phyloP scores from a whole-genome alignment of 306 rosid genomes.

The Psophocarpus tetragonolobus region DNA sequence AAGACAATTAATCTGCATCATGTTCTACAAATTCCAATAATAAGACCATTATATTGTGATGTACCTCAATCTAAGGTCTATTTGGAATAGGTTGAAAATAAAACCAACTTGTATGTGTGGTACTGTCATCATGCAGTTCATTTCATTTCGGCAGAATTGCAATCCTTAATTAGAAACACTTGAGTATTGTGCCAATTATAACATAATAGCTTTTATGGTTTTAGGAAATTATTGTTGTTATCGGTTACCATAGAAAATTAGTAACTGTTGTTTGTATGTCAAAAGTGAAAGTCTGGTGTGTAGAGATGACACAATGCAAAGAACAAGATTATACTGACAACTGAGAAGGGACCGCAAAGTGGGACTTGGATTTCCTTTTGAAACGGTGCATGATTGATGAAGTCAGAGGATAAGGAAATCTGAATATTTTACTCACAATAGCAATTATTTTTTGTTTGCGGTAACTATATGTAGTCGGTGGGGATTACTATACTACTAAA shows the following conservation, averaged over 20 bases:
- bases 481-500: too few relatives aligned
- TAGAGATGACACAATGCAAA: not conserved
- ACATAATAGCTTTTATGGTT: not conserved
- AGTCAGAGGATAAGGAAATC: not conserved
- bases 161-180: not conserved
- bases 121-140: not conserved
- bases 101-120: not conserved
- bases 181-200: not conserved
- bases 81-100: conserved; percentile 5
- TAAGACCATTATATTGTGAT: not conserved
- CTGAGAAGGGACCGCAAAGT: not conserved
- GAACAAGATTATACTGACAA: not conserved
- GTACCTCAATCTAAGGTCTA: not conserved
- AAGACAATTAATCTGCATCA: not conserved
- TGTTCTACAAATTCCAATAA: not conserved
- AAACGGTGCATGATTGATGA: not conserved
- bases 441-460: not conserved
- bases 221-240: not conserved
- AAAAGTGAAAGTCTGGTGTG: not conserved
- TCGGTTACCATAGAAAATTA: not conserved
- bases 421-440: conserved; percentile 19
- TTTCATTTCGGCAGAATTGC: not conserved
- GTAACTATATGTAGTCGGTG: conserved; percentile 17
- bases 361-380: not conserved
- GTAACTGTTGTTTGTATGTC: not conserved